Evolutionary conservation across 2,329 filamentous ascomycete genomes (phyloP).

Genomic region (Coniochaeta ligniaria): DNA sequence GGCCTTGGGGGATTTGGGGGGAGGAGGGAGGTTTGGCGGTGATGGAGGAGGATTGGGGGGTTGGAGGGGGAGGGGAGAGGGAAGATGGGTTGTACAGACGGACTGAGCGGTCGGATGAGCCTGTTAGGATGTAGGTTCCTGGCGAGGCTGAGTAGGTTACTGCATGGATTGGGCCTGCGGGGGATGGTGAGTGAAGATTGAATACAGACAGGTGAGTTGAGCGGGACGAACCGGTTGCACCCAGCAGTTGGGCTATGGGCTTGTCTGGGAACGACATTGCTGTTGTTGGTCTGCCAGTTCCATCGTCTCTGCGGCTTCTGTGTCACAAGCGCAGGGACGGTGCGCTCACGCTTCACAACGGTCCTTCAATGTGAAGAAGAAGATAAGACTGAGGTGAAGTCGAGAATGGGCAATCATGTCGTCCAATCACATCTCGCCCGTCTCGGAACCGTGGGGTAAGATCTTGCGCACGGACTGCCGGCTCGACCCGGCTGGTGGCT

Average conservation of each 20-base stretch:
- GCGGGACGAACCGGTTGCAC: conserved; percentile 15
- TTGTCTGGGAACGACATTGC: conserved; percentile 21
- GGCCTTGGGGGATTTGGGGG: conserved; percentile 34
- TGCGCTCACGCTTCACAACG: background rate
- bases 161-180: conserved; percentile 61
- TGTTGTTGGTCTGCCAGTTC: background rate
- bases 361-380: background rate
- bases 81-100: conserved; percentile 71
- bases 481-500: background rate
- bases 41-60: conserved; percentile 14
- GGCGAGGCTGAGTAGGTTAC: conserved; percentile 66
- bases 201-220: background rate
- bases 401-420: background rate
- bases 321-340: background rate
- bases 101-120: conserved; percentile 76
- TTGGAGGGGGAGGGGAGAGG: conserved; percentile 3
- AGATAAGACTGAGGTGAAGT: background rate
- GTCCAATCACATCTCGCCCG: background rate
- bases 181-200: background rate
- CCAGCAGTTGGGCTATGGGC: conserved; percentile 17
- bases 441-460: background rate
- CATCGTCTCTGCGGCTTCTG: background rate
- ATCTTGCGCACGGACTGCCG: background rate
- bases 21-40: conserved; percentile 28
- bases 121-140: conserved; percentile 75